Conservation (phyloP, 352 stramenopile genomes). For the Blastocystis hominis region DNA sequence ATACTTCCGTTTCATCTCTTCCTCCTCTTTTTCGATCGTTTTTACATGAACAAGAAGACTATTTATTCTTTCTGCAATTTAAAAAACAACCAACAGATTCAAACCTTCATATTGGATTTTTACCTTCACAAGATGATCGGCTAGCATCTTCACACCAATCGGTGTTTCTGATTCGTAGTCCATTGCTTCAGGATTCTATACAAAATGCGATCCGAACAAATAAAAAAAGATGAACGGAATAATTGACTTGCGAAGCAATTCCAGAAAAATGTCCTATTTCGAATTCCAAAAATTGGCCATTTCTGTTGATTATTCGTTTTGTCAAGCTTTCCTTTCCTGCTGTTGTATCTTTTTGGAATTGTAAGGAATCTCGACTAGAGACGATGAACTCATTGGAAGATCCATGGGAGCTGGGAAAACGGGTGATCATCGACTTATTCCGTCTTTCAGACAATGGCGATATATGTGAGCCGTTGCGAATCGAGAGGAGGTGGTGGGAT, state of each 20-base stretch:
- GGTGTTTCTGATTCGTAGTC: background rate
- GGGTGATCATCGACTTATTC: background rate
- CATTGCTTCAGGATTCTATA: background rate
- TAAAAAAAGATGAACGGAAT: background rate
- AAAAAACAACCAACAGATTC: background rate
- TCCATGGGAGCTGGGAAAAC: background rate
- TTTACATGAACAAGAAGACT: conserved; percentile 25
- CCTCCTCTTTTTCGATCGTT: conserved; percentile 37
- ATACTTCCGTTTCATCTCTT: conserved; percentile 8
- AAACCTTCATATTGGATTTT: conserved; percentile 52
- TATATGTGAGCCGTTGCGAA: background rate
- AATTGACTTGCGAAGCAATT: background rate
- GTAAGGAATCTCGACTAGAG: background rate
- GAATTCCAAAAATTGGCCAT: background rate
- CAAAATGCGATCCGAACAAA: background rate
- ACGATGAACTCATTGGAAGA: background rate
- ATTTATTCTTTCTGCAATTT: conserved; percentile 41
- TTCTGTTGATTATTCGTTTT: background rate
- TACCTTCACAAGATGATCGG: conserved; percentile 57
- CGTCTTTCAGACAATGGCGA: conserved; percentile 24
- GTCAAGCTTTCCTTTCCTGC: background rate
- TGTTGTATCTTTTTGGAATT: background rate
- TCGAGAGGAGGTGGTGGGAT: background rate
- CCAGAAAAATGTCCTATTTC: background rate
- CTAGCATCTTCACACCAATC: conserved; percentile 49